phyloP scores from a whole-genome alignment of 331 rosid genomes.

The Cydonia oblonga region DNA sequence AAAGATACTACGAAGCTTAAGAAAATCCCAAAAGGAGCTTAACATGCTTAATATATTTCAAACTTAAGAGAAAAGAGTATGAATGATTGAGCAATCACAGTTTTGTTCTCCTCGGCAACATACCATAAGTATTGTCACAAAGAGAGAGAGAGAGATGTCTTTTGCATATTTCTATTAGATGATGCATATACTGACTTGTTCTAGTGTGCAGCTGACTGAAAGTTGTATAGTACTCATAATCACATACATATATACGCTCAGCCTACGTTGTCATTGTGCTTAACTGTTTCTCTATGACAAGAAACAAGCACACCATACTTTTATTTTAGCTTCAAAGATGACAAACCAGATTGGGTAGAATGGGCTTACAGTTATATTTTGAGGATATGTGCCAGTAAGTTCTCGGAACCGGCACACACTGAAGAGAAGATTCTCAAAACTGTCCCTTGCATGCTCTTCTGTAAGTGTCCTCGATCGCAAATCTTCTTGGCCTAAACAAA shows the following conservation, averaged over 20 bases:
- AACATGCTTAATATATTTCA: background rate
- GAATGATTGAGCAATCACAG: background rate
- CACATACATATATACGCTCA: background rate
- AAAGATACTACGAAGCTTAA: background rate
- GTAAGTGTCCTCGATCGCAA: constrained; percentile 77
- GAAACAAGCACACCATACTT: background rate
- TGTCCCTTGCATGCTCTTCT: constrained; percentile 95
- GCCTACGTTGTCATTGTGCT: background rate
- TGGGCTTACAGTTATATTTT: constrained; percentile 61
- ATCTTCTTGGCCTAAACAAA: constrained; percentile 46
- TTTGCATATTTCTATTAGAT: background rate
- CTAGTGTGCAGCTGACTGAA: background rate
- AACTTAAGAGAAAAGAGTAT: background rate
- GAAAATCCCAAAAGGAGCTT: background rate
- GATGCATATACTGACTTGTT: background rate
- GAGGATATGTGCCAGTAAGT: constrained; percentile 76
- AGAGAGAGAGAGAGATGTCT: background rate
- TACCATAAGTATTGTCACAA: background rate
- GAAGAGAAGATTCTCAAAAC: constrained; percentile 91
- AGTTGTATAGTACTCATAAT: background rate
- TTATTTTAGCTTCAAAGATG: background rate
- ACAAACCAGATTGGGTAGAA: background rate
- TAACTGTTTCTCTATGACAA: background rate
- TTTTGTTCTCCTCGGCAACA: background rate
- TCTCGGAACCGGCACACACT: constrained; percentile 91